Base-by-base conservation (phyloP, 1,284 basidiomycete genomes). In the Ceratobasidium theobromae region DNA sequence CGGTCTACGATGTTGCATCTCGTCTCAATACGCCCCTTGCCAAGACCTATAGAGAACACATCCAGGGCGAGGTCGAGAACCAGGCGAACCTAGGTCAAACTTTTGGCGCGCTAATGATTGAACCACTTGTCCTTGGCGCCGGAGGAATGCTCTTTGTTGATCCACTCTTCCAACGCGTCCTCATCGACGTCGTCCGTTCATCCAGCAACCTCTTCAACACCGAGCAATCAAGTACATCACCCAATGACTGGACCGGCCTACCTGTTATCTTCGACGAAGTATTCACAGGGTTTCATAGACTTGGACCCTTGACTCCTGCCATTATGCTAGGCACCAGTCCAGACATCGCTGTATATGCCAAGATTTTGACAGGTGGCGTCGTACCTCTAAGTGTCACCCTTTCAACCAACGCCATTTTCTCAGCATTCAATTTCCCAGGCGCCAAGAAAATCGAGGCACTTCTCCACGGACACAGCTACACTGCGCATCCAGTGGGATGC, bases 131-230 rank as follows among this genome's bases (percentile, higher is more conserved):
- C 30, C 89, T 98, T 82, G 96, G 96, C 14, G 95, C 96, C 0
- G 96, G 93, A 0, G 96, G 96, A 0, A 98, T 98, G 96, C 81
- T 95, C 41, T 98, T 98, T 74, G 94, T 98, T 52, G 96, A 99
- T 73, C 96, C 96, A 0, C 86, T 99, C 35, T 98, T 96, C 82
- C 96, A 99, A 75, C 84, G 91, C 21, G 79, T 94, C 41, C 77
- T 99, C 68, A 80, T 98, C 52, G 93, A 97, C 71, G 82, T 86
- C 2, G 90, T 93, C 4, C 86, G 96, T 33, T 80, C 78, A 1
- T 76, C 77, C 66, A 73, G 72, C 18, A 76, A 78, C 64, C 71
- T 83, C 11, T 84, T 83, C 71, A 73, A 46, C n/a, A 46, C 46
- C 5, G 48, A 27, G n/a, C 16, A 28, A 8, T 12, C 51, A 4